Conservation (phyloP, 805 yeast genomes). For the Zygosaccharomyces rouxii region DNA sequence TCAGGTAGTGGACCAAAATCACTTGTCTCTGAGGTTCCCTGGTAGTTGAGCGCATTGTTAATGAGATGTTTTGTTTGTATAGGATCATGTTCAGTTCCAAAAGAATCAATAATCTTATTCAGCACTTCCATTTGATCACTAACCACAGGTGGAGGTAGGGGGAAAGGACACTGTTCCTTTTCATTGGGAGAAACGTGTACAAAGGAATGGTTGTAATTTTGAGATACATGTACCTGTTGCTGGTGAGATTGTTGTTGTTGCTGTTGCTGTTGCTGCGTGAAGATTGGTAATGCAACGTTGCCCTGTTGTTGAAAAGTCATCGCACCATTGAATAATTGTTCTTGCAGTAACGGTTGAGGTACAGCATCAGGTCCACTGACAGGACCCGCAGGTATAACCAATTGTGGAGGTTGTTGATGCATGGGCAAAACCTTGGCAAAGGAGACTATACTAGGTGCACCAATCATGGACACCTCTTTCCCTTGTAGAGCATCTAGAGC, state of each 20-base stretch:
- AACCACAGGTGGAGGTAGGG: conserved; percentile 33
- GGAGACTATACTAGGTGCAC: conserved; percentile 68
- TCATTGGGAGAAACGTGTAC: conserved; percentile 20
- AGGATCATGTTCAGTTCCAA: conserved; percentile 24
- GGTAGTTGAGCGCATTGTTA: conserved; percentile 41
- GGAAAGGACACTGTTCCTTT: conserved; percentile 36
- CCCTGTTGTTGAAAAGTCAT: conserved; percentile 34
- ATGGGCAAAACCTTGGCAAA: conserved; percentile 67
- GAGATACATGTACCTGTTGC: conserved; percentile 7
- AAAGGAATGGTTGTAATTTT: conserved; percentile 16
- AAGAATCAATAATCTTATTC: conserved; percentile 21
- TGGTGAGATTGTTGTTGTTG: conserved; percentile 19
- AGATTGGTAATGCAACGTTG: conserved; percentile 30
- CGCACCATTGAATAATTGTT: conserved; percentile 33
- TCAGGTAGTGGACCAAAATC: conserved; percentile 76
- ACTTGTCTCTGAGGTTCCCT: conserved; percentile 42
- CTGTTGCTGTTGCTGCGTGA: conserved; percentile 23
- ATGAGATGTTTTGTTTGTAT: conserved; percentile 42
- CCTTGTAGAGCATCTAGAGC: conserved; percentile 78
- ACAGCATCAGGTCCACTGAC: conserved; percentile 6
- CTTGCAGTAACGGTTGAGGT: conserved; percentile 32
- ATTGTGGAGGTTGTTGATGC: conserved; percentile 29
- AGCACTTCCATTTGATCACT: conserved; percentile 16
- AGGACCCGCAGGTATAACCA: conserved; percentile 13
- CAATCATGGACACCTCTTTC: conserved; percentile 70